Percentiles rank a stretch among this genome's conserved stretches.
These are phyloP conservation scores for Stylonectria norvegica DNA, from an alignment of 2,329 filamentous ascomycete species.

Conservation along the genomic window DNA sequence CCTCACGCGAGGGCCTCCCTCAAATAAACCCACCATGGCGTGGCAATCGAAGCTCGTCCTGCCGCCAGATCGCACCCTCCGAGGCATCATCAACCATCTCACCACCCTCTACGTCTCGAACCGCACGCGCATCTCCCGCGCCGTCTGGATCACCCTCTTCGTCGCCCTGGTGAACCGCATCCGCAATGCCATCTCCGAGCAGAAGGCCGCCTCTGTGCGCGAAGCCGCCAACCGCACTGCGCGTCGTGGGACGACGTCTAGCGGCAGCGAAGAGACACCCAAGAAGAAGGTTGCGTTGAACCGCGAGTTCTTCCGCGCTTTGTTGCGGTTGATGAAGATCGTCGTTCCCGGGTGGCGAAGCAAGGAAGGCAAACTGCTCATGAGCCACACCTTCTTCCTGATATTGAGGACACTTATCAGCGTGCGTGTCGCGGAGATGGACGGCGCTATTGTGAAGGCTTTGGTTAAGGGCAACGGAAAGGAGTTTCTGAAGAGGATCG, in stretches of 20 bases:
- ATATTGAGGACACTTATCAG: conserved; percentile 89
- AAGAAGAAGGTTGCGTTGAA: conserved; percentile 89
- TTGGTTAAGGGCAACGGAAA: conserved; percentile 87
- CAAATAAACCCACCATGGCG: conserved; percentile 55
- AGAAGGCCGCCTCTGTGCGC: conserved; percentile 76
- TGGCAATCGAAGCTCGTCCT: conserved; percentile 69
- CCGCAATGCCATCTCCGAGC: conserved; percentile 86
- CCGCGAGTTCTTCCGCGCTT: conserved; percentile 71
- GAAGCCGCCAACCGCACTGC: conserved; percentile 56
- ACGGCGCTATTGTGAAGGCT: conserved; percentile 87
- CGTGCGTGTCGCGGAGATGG: conserved; percentile 92
- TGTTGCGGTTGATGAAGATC: conserved; percentile 76
- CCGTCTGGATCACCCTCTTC: conserved; percentile 78
- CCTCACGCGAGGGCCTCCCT: conserved; percentile 1
- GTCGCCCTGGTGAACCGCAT: conserved; percentile 81
- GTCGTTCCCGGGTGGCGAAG: conserved; percentile 88
- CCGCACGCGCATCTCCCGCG: conserved; percentile 77
- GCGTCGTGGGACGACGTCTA: conserved; percentile 48
- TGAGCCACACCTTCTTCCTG: conserved; percentile 91
- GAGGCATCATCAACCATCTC: conserved; percentile 62
- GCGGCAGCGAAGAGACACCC: conserved; percentile 34
- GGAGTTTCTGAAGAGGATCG: conserved; percentile 81
- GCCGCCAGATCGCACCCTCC: conserved; percentile 59
- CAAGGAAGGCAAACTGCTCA: conserved; percentile 79
- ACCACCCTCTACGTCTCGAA: conserved; percentile 72